Evolutionary conservation across 2,329 filamentous ascomycete species (phyloP).

Genomic region (Sporothrix mexicana): DNA sequence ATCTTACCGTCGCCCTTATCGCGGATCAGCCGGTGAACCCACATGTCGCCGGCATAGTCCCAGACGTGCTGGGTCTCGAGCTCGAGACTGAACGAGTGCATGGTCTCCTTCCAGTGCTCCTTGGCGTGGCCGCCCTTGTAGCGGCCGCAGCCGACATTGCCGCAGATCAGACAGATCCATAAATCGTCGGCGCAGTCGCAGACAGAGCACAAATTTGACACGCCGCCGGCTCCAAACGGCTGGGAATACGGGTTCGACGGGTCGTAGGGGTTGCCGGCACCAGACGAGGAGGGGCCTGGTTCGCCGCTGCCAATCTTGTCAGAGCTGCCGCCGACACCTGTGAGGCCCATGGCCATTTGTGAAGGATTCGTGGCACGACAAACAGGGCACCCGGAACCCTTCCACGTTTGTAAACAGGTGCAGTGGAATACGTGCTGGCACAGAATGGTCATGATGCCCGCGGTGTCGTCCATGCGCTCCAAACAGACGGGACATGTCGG

Average conservation of each 20-base stretch:
- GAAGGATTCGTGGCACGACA: slow-evolving; percentile 79
- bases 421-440: slow-evolving; percentile 99
- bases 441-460: slow-evolving; percentile 90
- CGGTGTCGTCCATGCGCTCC: slow-evolving; percentile 97
- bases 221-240: slow-evolving; percentile 63
- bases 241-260: slow-evolving; percentile 57
- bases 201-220: slow-evolving; percentile 75
- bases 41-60: slow-evolving; percentile 96
- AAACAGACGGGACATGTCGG: slow-evolving; percentile 96
- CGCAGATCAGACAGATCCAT: slow-evolving; percentile 95
- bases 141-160: slow-evolving; percentile 88
- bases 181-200: slow-evolving; percentile 83
- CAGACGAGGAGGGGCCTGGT: slow-evolving; percentile 30
- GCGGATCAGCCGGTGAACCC: slow-evolving; percentile 93
- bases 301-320: neutral
- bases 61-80: slow-evolving; percentile 93
- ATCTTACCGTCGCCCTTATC: slow-evolving; percentile 92
- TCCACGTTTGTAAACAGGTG: slow-evolving; percentile 94
- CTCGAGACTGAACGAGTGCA: slow-evolving; percentile 91
- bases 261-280: slow-evolving; percentile 44
- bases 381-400: slow-evolving; percentile 89
- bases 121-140: slow-evolving; percentile 95
- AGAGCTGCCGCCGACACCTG: neutral
- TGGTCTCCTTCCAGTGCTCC: slow-evolving; percentile 87
- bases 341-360: slow-evolving; percentile 35